phyloP scores from a whole-genome alignment of 1,284 basidiomycete genomes.

The Tilletia horrida region DNA sequence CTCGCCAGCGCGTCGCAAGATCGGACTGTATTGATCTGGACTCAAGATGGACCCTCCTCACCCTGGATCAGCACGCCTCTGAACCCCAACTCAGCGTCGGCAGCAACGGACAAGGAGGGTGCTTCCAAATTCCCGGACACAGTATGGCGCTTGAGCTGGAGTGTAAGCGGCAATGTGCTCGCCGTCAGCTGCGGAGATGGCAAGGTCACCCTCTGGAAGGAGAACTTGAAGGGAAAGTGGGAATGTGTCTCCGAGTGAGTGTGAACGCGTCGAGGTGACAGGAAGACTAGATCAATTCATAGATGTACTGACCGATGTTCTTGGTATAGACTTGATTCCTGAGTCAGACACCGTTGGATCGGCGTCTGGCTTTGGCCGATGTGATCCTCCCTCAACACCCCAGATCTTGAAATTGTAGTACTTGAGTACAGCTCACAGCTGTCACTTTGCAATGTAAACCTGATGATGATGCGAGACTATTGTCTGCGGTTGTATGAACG shows the following conservation, averaged over 20 bases:
- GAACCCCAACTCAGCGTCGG: constrained; percentile 62
- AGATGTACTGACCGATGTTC: neutral
- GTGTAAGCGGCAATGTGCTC: constrained; percentile 88
- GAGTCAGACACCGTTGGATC: too few relatives aligned
- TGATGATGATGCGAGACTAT: too few relatives aligned
- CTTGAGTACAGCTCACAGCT: too few relatives aligned
- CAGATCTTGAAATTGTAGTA: neutral
- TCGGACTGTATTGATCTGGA: constrained; percentile 86
- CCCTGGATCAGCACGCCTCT: constrained; percentile 83
- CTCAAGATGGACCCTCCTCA: constrained; percentile 72
- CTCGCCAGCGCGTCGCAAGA: constrained; percentile 92
- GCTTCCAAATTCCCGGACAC: constrained; percentile 50
- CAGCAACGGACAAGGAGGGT: constrained; percentile 17
- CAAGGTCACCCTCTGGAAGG: constrained; percentile 97
- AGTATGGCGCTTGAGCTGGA: constrained; percentile 97
- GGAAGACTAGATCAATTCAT: neutral
- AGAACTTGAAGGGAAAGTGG: constrained; percentile 88
- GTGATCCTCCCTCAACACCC: neutral
- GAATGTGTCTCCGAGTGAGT: constrained; percentile 69
- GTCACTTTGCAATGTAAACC: too few relatives aligned
- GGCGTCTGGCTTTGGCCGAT: neutral
- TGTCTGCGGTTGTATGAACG: too few relatives aligned
- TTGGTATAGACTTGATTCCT: neutral
- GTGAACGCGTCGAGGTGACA: neutral
- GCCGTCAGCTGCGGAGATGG: constrained; percentile 98